phyloP scores from a whole-genome alignment of 2,329 filamentous ascomycete species.

The Pseudopithomyces maydicus region DNA sequence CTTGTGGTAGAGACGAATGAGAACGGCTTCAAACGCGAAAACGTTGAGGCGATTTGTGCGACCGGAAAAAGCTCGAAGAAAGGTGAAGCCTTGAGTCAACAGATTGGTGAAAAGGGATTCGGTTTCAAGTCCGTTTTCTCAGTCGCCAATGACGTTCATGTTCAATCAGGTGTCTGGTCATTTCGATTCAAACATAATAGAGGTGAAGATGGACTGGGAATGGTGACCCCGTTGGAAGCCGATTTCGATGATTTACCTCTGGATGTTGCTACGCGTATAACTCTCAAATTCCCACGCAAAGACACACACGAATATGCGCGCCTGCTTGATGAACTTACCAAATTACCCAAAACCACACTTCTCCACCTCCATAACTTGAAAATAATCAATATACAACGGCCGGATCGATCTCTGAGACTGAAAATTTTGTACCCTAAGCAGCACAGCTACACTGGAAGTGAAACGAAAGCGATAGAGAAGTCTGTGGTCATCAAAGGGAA shows the following conservation, averaged over 20 bases:
- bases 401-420: no score
- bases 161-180: constrained; percentile 47
- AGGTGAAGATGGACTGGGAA: constrained; percentile 56
- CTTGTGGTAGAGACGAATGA: constrained; percentile 54
- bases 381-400: no score
- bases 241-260: constrained; percentile 9
- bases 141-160: constrained; percentile 41
- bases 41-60: constrained; percentile 47
- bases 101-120: constrained; percentile 46
- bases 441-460: no score
- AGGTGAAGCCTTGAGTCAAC: constrained; percentile 14
- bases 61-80: constrained; percentile 46
- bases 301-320: constrained; percentile 2
- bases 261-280: constrained; percentile 23
- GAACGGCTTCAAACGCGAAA: constrained; percentile 46
- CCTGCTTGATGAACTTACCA: constrained; percentile 10
- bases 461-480: no score
- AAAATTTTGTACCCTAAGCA: no score
- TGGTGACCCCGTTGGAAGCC: constrained; percentile 53
- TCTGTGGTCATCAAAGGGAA: no score
- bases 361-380: constrained; percentile 18
- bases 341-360: constrained; percentile 19
- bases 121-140: constrained; percentile 46
- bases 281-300: constrained; percentile 10
- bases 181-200: constrained; percentile 42